Base-by-base conservation (phyloP, 164 flowering plant species). In the Taxillus chinensis region DNA sequence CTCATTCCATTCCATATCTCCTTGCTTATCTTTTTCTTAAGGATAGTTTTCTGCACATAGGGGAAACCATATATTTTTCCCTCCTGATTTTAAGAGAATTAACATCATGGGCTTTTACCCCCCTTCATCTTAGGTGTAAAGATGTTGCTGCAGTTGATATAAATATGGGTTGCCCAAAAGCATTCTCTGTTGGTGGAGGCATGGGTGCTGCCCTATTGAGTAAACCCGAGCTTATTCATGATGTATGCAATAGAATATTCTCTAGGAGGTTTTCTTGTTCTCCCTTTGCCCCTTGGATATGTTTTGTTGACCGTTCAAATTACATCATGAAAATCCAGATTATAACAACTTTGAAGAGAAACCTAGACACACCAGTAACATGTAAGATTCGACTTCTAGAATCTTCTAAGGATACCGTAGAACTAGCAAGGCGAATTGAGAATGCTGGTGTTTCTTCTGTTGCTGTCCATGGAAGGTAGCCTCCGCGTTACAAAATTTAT, bases 81-180 rank as follows among this genome's bases (percentile, higher is more conserved):
- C 38, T 39, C 42, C 13, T 17, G 42, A 53, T 41, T 42, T 62
- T 17, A 5, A 16, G 11, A 57, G 59, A 58, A 16, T 50, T 50
- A 5, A 41, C 62, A 62, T 54, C 45, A 13, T 39, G 6, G 16
- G 67, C 45, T 65, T 11, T 67, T 41, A 27, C 27, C 27, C 27
- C 27, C 27, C 27, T 27, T 27, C 27, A 27, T 61, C 70, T 58
- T 66, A 92, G 98, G 71, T 88, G 86, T 73, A 81, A 79, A 54
- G 95, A 92, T 75, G 92, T 92, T 60, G 93, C 92, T n/a, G 97
- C 96, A 10, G 63, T 90, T 6, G 98, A 92, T 75, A 77, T 92
- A 68, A 92, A 92, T 62, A 90, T 92, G 98, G 98, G 97, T 63
- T 92, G 97, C 71, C 98, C 98, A 16, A 92, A 79, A 80, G 70